Conservation (phyloP, 1,284 basidiomycete species). For the Malassezia restricta region DNA sequence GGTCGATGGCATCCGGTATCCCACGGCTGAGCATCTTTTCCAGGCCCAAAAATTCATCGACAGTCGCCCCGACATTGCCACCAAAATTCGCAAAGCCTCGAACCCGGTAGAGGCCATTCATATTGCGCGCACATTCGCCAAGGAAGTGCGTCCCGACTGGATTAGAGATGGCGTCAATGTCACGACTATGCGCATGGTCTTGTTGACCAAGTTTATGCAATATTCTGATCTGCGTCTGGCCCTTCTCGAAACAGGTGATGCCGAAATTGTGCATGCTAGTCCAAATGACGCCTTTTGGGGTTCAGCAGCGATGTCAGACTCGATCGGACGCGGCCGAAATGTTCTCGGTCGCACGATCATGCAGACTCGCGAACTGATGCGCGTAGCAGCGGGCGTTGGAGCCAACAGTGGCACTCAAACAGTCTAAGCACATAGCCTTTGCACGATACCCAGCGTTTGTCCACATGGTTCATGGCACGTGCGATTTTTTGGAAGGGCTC, state of each 20-base stretch:
- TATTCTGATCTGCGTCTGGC: constrained; percentile 14
- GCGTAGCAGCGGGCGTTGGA: constrained; percentile 17
- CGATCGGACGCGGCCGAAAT: constrained; percentile 20
- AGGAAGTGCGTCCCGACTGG: constrained; percentile 25
- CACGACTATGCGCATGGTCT: constrained; percentile 23
- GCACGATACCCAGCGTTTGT: not conserved
- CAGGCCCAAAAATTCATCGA: constrained; percentile 29
- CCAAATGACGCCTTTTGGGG: constrained; percentile 38
- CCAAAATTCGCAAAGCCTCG: constrained; percentile 26
- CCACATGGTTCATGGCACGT: not conserved
- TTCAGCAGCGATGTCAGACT: not conserved
- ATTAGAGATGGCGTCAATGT: constrained; percentile 27
- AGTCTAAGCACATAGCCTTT: constrained; percentile 2
- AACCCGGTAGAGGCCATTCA: constrained; percentile 24
- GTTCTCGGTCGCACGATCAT: constrained; percentile 26
- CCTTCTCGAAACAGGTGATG: constrained; percentile 24
- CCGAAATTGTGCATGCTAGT: constrained; percentile 22
- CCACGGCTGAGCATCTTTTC: constrained; percentile 34
- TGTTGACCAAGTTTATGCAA: constrained; percentile 31
- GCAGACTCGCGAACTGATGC: constrained; percentile 23
- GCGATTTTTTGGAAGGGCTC: not conserved
- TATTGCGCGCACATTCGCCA: constrained; percentile 20
- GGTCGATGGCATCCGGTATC: constrained; percentile 21
- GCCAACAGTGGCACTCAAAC: constrained; percentile 25
- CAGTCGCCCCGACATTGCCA: constrained; percentile 21